Percentiles rank a stretch among this genome's conserved stretches.
Evolutionary conservation across 169 alveolate species (phyloP).

Genomic region (Plasmodium adleri): DNA sequence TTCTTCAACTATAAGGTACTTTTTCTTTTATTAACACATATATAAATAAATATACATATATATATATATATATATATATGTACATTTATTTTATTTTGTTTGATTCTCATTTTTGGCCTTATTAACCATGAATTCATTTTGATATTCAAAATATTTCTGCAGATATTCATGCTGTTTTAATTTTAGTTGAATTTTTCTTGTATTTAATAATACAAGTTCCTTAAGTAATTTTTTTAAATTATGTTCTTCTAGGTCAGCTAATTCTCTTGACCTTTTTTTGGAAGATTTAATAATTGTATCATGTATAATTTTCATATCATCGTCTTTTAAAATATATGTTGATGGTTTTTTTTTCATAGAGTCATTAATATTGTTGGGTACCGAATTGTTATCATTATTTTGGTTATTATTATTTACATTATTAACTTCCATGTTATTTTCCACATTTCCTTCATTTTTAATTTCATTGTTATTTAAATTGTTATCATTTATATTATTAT

Average conservation of each 20-base stretch:
- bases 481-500: background rate
- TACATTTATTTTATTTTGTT: background rate
- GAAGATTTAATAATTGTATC: constrained; percentile 60
- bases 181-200: constrained; percentile 49
- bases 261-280: constrained; percentile 56
- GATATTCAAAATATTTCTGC: constrained; percentile 55
- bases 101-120: background rate
- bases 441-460: background rate
- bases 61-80: constrained; percentile 1
- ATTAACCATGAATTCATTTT: constrained; percentile 51
- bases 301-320: constrained; percentile 71
- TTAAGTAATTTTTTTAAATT: constrained; percentile 45
- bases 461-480: background rate
- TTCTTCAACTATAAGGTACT: too few relatives aligned
- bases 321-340: constrained; percentile 56
- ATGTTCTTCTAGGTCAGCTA: constrained; percentile 66
- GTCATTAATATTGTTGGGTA: constrained; percentile 12
- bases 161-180: constrained; percentile 65
- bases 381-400: constrained; percentile 4
- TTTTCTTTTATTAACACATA: too few relatives aligned
- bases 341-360: constrained; percentile 17
- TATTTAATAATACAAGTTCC: constrained; percentile 43
- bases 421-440: background rate
- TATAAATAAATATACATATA: background rate
- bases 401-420: background rate